Base-by-base conservation (phyloP, 148 eudicot genomes). In the Polygonum aviculare region DNA sequence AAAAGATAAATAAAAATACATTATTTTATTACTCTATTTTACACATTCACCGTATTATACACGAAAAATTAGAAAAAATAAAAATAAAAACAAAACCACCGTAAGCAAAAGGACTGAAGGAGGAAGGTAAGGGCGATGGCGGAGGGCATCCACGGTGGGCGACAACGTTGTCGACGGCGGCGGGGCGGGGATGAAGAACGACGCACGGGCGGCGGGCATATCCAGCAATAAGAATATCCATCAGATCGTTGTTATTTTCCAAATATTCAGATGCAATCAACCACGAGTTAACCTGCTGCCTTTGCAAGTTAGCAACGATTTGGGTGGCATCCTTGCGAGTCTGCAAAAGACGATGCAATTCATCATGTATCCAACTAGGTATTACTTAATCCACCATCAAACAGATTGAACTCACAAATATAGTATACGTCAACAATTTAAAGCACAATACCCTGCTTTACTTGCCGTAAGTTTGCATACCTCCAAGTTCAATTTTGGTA, bases 261-360 rank as follows among this genome's bases (percentile, higher is more conserved):
- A 95, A 82, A 82, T 95, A 95, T 79, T 91, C 96, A 80, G 96
- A 95, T 73, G 99, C 96, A 82, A 93, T 89, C 86, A 95, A 74
- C 74, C 88, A 84, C 19, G 96, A 95, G 0, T 93, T 92, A 75
- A 95, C 99, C 83, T 88, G 94, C 77, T 95, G 99, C 83, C 97
- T 88, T 78, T 95, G 99, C 82, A 95, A 86, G 82, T 95, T 95
- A 74, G 99, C 99, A 88, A 95, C 97, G 81, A 95, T 92, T 81
- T 93, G 99, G 71, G 99, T 93, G 81, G 97, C 99, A 87, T 95
- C 97, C 83, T 92, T 95, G 69, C 99, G 97, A 63, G 98, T 84
- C 99, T 91, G 85, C 81, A 83, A 73, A 85, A 76, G 39, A 60
- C 38, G 57, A 74, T 33, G 59, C 65, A 35, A 31, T 74, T 35